phyloP scores from a whole-genome alignment of 2,329 filamentous ascomycete species.

The Coleophoma crateriformis region DNA sequence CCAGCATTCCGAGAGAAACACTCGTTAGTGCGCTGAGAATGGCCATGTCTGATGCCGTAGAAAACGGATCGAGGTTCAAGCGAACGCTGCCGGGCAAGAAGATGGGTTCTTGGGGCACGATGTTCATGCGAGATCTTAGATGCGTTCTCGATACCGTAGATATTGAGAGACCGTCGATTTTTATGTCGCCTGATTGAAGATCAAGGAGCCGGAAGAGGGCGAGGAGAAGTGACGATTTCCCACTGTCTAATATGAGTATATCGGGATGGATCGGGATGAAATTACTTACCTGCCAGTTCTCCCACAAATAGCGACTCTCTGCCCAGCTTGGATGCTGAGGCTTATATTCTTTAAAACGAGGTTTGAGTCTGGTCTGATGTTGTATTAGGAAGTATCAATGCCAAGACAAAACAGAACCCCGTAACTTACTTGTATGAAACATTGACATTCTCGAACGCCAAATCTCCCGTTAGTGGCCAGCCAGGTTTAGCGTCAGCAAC shows the following conservation, averaged over 20 bases:
- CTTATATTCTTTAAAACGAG: slow-evolving; percentile 1
- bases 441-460: slow-evolving; percentile 2
- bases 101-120: slow-evolving; percentile 34
- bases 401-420: background rate
- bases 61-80: background rate
- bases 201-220: background rate
- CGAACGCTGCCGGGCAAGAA: slow-evolving; percentile 29
- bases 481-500: background rate
- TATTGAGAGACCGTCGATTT: background rate
- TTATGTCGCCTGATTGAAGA: background rate
- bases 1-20: slow-evolving; percentile 33
- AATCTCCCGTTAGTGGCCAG: slow-evolving; percentile 24
- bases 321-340: slow-evolving; percentile 24
- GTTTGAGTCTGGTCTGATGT: background rate
- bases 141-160: background rate
- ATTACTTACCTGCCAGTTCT: slow-evolving; percentile 34
- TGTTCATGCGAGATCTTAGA: background rate
- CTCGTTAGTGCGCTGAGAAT: slow-evolving; percentile 36
- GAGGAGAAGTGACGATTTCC: background rate
- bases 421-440: slow-evolving; percentile 1
- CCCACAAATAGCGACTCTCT: slow-evolving; percentile 44
- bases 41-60: background rate
- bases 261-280: background rate
- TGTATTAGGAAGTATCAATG: background rate
- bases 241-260: background rate